A percentile compares a stretch with the other conserved stretches of the same genome.
Conservation (phyloP, 2,329 filamentous ascomycete species). For the Aspergillus ustus region DNA sequence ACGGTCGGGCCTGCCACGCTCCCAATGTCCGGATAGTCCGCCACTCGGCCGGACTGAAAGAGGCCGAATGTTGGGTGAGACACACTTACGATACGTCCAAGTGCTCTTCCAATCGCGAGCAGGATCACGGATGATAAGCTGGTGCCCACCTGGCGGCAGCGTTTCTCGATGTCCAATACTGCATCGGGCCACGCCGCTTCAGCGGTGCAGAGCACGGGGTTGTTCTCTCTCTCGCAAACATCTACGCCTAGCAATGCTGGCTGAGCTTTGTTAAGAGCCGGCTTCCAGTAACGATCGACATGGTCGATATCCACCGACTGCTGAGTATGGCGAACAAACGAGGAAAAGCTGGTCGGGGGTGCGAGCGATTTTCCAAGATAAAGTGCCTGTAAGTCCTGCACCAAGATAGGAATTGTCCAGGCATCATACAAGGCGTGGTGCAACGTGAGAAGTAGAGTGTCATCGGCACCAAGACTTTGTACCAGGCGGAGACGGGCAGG, state of each 20-base stretch:
- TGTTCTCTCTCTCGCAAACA: neutral
- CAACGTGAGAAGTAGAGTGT: slow-evolving; percentile 9
- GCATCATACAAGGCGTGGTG: slow-evolving; percentile 23
- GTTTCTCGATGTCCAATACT: neutral
- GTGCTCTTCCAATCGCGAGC: neutral
- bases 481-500: neutral
- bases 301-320: too few species aligned
- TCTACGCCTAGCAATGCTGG: neutral
- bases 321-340: neutral
- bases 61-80: neutral
- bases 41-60: neutral
- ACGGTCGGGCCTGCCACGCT: neutral
- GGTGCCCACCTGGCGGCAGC: neutral
- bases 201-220: neutral
- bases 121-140: neutral
- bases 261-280: neutral
- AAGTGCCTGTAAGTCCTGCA: slow-evolving; percentile 11
- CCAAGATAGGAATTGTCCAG: slow-evolving; percentile 15
- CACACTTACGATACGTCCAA: neutral
- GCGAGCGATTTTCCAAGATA: neutral
- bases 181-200: too few species aligned
- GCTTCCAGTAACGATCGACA: neutral
- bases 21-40: neutral
- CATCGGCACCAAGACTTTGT: neutral
- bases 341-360: neutral